Conservation (phyloP, 2,329 filamentous ascomycete genomes). For the Fusarium nelsonii region DNA sequence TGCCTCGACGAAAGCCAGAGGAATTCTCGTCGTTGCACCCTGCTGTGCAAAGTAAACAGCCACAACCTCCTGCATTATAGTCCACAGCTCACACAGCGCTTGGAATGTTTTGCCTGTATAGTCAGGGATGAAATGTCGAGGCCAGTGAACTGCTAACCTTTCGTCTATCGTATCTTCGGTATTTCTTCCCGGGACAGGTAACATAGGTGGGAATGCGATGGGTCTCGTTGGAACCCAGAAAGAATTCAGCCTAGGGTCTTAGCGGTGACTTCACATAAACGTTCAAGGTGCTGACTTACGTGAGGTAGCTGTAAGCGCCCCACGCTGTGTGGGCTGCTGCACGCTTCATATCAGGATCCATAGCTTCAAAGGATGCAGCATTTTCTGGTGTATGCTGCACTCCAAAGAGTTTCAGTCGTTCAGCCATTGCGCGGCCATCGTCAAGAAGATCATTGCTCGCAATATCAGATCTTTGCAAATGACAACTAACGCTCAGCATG, state of each 20-base stretch:
- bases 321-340: slow-evolving; percentile 21
- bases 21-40: not conserved
- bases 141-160: slow-evolving; percentile 36
- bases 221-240: slow-evolving; percentile 25
- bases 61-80: slow-evolving; percentile 36
- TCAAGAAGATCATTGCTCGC: slow-evolving; percentile 17
- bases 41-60: slow-evolving; percentile 29
- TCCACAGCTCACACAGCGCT: slow-evolving; percentile 34
- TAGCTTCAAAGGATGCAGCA: slow-evolving; percentile 10
- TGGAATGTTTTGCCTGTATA: slow-evolving; percentile 36
- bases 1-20: slow-evolving; percentile 22
- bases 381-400: slow-evolving; percentile 23
- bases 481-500: slow-evolving; percentile 24
- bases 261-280: not conserved
- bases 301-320: slow-evolving; percentile 33
- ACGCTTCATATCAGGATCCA: slow-evolving; percentile 15
- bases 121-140: slow-evolving; percentile 21
- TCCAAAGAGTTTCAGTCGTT: slow-evolving; percentile 22
- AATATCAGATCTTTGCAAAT: slow-evolving; percentile 8
- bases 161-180: slow-evolving; percentile 16
- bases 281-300: not conserved
- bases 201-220: slow-evolving; percentile 28
- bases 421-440: slow-evolving; percentile 21
- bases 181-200: slow-evolving; percentile 27
- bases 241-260: slow-evolving; percentile 16